phyloP scores from a whole-genome alignment of 1,139 yeast genomes.

The Pichia sp. region DNA sequence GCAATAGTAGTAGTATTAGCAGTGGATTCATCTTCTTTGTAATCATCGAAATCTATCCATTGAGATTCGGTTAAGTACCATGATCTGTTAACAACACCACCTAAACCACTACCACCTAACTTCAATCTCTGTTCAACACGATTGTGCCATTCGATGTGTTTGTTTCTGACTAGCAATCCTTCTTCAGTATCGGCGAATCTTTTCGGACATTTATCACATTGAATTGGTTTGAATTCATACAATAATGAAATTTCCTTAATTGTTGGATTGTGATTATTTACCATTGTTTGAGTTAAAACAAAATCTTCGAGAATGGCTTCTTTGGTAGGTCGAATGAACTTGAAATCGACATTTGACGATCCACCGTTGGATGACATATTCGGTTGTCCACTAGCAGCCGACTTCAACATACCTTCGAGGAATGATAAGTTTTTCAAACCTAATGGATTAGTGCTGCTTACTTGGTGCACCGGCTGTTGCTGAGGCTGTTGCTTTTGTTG shows the following conservation, averaged over 20 bases:
- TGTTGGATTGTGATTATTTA: constrained; percentile 38
- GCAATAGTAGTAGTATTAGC: neutral
- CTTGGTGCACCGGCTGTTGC: constrained; percentile 13
- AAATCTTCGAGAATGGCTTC: constrained; percentile 24
- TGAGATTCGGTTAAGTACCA: constrained; percentile 78
- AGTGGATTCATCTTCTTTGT: constrained; percentile 29
- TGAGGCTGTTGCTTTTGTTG: constrained; percentile 1
- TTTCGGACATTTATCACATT: constrained; percentile 89
- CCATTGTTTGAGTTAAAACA: constrained; percentile 37
- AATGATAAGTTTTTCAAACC: constrained; percentile 27
- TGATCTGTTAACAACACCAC: constrained; percentile 62
- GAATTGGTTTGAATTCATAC: constrained; percentile 65
- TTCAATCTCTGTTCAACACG: constrained; percentile 81
- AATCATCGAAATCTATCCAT: constrained; percentile 71
- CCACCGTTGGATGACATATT: neutral
- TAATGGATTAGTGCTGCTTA: constrained; percentile 16
- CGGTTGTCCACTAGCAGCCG: constrained; percentile 12
- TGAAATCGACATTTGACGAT: constrained; percentile 15
- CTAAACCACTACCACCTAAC: constrained; percentile 39
- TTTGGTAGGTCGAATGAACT: constrained; percentile 23
- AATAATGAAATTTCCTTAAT: constrained; percentile 38
- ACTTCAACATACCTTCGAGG: constrained; percentile 26
- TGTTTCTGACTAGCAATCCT: constrained; percentile 53
- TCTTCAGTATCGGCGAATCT: constrained; percentile 65
- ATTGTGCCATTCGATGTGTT: constrained; percentile 96